These are phyloP conservation scores for Cyberlindnera samutprakarnensis DNA, from an alignment of 805 yeast genomes.

Conservation along the genomic window DNA sequence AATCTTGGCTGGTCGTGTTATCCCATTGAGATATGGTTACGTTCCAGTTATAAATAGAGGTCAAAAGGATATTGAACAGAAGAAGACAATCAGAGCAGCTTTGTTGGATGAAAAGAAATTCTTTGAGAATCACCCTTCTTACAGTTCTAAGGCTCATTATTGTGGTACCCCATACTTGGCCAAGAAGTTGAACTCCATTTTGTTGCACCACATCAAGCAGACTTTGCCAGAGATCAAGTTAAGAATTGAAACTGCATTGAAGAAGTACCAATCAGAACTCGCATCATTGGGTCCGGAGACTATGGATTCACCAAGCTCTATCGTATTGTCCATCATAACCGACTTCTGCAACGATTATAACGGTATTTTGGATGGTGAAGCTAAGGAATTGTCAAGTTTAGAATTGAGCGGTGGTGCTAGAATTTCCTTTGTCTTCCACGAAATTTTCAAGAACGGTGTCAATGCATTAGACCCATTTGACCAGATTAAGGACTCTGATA, in stretches of 20 bases:
- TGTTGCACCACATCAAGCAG: constrained; percentile 82
- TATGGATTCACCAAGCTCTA: constrained; percentile 81
- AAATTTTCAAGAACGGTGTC: constrained; percentile 88
- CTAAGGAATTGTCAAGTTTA: constrained; percentile 77
- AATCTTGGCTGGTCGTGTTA: constrained; percentile 89
- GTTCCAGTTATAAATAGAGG: constrained; percentile 97
- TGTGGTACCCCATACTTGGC: constrained; percentile 99
- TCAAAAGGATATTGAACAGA: constrained; percentile 87
- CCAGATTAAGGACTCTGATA: constrained; percentile 91
- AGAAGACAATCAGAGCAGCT: constrained; percentile 85
- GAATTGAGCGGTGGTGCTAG: constrained; percentile 98
- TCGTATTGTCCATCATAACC: constrained; percentile 85
- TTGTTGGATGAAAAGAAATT: constrained; percentile 70
- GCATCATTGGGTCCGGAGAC: constrained; percentile 79
- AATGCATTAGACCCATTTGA: constrained; percentile 92
- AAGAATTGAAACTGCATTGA: constrained; percentile 76
- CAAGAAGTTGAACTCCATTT: constrained; percentile 78
- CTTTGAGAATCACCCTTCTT: constrained; percentile 86
- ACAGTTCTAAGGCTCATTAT: constrained; percentile 86
- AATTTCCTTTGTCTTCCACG: constrained; percentile 94
- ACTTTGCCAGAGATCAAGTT: constrained; percentile 90
- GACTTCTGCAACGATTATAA: constrained; percentile 88
- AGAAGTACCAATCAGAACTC: constrained; percentile 79
- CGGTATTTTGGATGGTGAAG: constrained; percentile 87
- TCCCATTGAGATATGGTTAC: constrained; percentile 91